These are phyloP conservation scores for Pythium chondricola DNA, from an alignment of 352 stramenopile genomes.

Conservation along the genomic window DNA sequence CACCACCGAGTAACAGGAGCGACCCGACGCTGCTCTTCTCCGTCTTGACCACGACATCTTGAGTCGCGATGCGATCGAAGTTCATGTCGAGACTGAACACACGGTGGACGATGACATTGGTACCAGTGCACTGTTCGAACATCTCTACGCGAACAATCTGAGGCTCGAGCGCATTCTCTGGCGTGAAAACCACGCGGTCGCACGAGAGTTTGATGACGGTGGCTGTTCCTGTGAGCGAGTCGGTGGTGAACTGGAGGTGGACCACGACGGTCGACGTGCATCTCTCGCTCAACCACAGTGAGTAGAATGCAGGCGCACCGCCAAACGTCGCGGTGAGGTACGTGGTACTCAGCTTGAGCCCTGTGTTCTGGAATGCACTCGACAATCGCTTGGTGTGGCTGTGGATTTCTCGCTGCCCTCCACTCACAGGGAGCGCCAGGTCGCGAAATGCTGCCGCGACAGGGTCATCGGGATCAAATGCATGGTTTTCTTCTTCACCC, in stretches of 20 bases:
- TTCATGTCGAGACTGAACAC: conserved; percentile 62
- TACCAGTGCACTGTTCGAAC: conserved; percentile 34
- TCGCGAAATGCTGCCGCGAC: not conserved
- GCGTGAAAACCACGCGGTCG: conserved; percentile 68
- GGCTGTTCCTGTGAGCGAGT: conserved; percentile 17
- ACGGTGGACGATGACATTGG: conserved; percentile 49
- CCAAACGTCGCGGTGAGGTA: conserved; percentile 54
- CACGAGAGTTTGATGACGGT: conserved; percentile 39
- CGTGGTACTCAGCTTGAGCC: conserved; percentile 33
- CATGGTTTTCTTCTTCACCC: not conserved
- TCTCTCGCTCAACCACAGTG: conserved; percentile 41
- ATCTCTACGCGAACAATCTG: conserved; percentile 63
- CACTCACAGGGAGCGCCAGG: too few species aligned
- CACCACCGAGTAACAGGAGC: conserved; percentile 41
- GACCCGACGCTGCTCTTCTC: conserved; percentile 27
- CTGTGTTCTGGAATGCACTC: conserved; percentile 15
- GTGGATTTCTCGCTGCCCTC: too few species aligned
- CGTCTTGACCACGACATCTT: conserved; percentile 44
- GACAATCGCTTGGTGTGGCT: conserved; percentile 14
- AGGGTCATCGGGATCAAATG: not conserved
- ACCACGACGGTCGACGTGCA: conserved; percentile 66
- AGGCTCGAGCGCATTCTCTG: conserved; percentile 41
- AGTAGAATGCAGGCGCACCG: conserved; percentile 51
- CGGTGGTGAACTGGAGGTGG: conserved; percentile 46
- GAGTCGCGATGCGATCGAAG: conserved; percentile 45